Base-by-base conservation (phyloP, 2,329 filamentous ascomycete species). In the Rutstroemia sp. region DNA sequence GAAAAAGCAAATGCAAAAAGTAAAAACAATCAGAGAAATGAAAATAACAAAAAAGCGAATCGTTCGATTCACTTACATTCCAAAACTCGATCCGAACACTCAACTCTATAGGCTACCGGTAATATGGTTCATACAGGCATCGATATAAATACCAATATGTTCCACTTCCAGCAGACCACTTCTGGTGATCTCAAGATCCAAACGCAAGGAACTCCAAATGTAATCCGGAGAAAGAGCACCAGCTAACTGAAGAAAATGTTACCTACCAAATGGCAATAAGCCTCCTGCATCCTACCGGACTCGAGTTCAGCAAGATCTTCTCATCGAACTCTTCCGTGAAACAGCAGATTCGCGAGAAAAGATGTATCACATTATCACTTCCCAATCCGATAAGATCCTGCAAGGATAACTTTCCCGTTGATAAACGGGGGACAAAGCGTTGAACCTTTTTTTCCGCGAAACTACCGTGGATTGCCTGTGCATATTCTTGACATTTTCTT, bases 271-370 rank as follows among this genome's bases (percentile, higher is more conserved):
- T 34, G 30, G 30, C 30, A 34, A 34, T 34, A 44, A 44, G 40
- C 44, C 44, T 23, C 25, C 49, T 56, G 53, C 53, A 56, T 51
- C 39, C 42, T 56, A 27, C 53, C 53, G 53, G 9, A 30, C 14
- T 34, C 30, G 30, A 34, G 30, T 34, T 45, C 47, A 38, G 27
- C 30, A 50, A 56, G 53, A 56, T 56, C 47, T 51, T 45, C 45
- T 51, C 47, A 51, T 51, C 47, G 23, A 51, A 21, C 12, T 45
- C 10, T 17, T 45, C 25, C 25, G 23, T 44, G 47, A 40, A 17
- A 51, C 53, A 44, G 42, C 25, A 56, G 53, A 56, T 56, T 56
- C 47, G 53, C 53, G 53, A 56, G 53, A 56, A 51, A 44, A 56
- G 39, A 51, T 46, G 47, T 56, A 48, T 51, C 53, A 56, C 42